These are phyloP conservation scores for Populus nigra DNA, from an alignment of 345 rosid genomes.

Conservation along the genomic window DNA sequence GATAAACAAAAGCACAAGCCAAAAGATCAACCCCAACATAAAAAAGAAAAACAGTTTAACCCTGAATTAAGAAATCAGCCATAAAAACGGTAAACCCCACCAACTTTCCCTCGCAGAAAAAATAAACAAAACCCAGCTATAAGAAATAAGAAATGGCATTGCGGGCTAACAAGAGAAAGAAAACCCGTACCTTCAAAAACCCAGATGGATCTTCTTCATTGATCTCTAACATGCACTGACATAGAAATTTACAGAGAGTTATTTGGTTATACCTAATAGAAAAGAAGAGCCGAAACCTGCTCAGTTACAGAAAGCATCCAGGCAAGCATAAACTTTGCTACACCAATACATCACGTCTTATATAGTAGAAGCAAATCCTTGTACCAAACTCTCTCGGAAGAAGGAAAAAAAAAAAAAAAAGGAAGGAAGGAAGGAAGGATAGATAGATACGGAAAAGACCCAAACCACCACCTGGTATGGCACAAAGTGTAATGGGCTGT, in stretches of 20 bases:
- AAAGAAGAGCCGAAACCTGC: neutral
- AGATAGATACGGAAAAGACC: neutral
- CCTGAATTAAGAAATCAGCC: slow-evolving; percentile 12
- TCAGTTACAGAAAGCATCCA: slow-evolving; percentile 7
- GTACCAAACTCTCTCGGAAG: neutral
- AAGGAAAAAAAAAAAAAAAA: neutral
- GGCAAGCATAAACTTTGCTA: neutral
- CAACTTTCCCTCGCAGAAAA: neutral
- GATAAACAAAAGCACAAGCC: neutral
- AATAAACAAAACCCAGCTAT: neutral
- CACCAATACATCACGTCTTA: neutral
- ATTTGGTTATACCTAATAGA: neutral
- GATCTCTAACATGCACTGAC: slow-evolving; percentile 19
- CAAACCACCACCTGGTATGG: slow-evolving; percentile 11
- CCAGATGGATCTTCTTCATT: slow-evolving; percentile 41
- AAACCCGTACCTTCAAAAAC: slow-evolving; percentile 36
- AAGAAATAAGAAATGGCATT: slow-evolving; percentile 8
- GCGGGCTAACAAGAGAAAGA: neutral
- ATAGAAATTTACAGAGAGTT: neutral
- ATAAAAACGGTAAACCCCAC: slow-evolving; percentile 1
- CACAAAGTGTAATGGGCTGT: neutral
- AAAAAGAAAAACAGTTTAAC: neutral
- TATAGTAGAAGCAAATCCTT: neutral
- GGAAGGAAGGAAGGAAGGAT: neutral
- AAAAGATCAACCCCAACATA: slow-evolving; percentile 9